Conservation (phyloP, 148 eudicot species). For the Diospyros kaki region DNA sequence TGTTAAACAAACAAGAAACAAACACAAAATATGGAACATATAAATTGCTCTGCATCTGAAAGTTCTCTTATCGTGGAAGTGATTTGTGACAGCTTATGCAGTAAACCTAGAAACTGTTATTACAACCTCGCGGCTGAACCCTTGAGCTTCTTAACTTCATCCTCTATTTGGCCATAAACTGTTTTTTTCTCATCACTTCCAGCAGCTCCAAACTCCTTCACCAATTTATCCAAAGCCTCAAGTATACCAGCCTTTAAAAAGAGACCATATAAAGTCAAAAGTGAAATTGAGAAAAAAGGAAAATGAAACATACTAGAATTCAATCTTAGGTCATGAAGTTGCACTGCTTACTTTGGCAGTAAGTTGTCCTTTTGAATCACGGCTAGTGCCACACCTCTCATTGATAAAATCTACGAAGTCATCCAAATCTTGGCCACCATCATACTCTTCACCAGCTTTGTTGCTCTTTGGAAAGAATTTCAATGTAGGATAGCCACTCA, state of each 20-base stretch:
- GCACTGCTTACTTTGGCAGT: constrained; percentile 50
- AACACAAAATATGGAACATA: background rate
- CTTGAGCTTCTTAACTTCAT: constrained; percentile 76
- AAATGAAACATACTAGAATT: background rate
- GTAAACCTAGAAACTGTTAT: background rate
- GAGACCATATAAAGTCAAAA: background rate
- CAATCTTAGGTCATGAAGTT: background rate
- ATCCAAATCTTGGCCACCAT: constrained; percentile 76
- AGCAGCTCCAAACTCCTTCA: constrained; percentile 76
- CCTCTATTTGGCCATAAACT: constrained; percentile 52
- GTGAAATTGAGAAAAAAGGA: background rate
- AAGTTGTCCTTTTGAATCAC: constrained; percentile 78
- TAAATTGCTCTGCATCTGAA: background rate
- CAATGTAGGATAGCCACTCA: constrained; percentile 90
- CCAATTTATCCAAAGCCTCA: constrained; percentile 53
- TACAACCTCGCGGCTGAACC: constrained; percentile 77
- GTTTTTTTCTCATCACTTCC: constrained; percentile 68
- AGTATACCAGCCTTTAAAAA: constrained; percentile 71
- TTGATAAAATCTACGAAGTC: constrained; percentile 84
- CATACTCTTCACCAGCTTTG: constrained; percentile 94
- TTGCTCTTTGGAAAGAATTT: constrained; percentile 90
- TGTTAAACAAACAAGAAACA: constrained; percentile 1
- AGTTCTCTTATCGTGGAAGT: background rate
- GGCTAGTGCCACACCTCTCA: constrained; percentile 86
- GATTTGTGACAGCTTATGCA: background rate